Evolutionary conservation across 129 eudicot genomes (phyloP).

Genomic region (Artemisia annua): DNA sequence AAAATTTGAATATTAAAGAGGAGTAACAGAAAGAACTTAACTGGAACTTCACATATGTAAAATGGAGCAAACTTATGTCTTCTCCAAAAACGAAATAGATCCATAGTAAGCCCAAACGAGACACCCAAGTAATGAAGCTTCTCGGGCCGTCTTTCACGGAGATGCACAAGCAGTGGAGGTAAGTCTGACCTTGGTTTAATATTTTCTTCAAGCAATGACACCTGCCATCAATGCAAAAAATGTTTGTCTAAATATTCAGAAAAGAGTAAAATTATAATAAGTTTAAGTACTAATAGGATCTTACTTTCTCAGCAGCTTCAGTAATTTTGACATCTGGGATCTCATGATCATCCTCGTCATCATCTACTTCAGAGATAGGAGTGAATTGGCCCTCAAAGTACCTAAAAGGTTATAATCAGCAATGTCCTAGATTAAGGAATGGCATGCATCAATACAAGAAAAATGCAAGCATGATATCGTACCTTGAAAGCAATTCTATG

Average conservation of each 20-base stretch:
- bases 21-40: constrained; percentile 33
- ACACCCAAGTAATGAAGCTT: constrained; percentile 91
- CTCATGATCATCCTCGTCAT: constrained; percentile 48
- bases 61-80: constrained; percentile 87
- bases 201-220: constrained; percentile 85
- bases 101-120: constrained; percentile 90
- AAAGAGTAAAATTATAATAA: constrained; percentile 13
- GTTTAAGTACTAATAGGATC: background rate
- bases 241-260: background rate
- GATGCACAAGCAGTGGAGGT: constrained; percentile 88
- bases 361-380: constrained; percentile 75
- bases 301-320: constrained; percentile 91
- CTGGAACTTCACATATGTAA: constrained; percentile 77
- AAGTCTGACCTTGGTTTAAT: constrained; percentile 78
- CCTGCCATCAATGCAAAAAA: constrained; percentile 42
- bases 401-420: constrained; percentile 42
- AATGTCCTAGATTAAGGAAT: background rate
- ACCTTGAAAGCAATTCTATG: constrained; percentile 83
- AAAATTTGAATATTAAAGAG: background rate
- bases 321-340: constrained; percentile 41
- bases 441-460: background rate
- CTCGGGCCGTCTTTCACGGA: constrained; percentile 82
- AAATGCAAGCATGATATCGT: constrained; percentile 4
- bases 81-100: constrained; percentile 91
- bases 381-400: constrained; percentile 93